Conservation (phyloP, 208 protist species). For the Wallacemonas sp. region DNA sequence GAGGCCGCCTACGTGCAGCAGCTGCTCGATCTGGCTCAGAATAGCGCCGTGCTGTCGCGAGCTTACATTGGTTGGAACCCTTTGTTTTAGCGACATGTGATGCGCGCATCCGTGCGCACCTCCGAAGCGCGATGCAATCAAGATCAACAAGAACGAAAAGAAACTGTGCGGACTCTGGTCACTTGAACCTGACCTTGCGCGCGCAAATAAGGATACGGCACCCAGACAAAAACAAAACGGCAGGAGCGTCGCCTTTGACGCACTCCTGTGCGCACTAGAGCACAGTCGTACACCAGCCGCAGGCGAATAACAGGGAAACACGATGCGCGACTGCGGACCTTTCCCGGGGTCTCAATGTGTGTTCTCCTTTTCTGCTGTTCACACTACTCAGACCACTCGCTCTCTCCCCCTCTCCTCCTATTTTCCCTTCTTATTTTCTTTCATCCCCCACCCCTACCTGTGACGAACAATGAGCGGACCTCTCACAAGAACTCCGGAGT, state of each 20-base stretch:
- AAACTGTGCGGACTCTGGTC: not conserved
- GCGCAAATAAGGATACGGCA: too few relatives aligned
- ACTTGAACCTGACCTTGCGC: too few relatives aligned
- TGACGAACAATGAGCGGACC: too few relatives aligned
- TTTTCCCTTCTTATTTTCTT: slow-evolving; percentile 9
- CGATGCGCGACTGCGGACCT: too few relatives aligned
- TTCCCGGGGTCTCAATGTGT: too few relatives aligned
- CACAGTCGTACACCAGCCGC: too few relatives aligned
- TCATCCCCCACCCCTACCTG: too few relatives aligned
- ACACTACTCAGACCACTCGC: not conserved
- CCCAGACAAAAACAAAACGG: not conserved
- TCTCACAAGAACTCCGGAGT: too few relatives aligned
- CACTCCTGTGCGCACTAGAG: too few relatives aligned
- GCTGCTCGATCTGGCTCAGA: slow-evolving; percentile 85
- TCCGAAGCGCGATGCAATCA: not conserved
- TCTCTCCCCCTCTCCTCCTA: not conserved
- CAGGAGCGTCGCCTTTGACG: not conserved
- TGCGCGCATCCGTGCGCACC: not conserved
- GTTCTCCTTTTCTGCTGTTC: too few relatives aligned
- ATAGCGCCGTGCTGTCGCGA: slow-evolving; percentile 79
- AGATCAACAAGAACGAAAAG: slow-evolving; percentile 22
- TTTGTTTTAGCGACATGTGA: slow-evolving; percentile 30
- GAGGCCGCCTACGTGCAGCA: slow-evolving; percentile 52
- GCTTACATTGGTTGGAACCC: slow-evolving; percentile 52
- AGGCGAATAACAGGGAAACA: too few relatives aligned